Evolutionary conservation across 495 filamentous ascomycete genomes (phyloP).

Genomic region (Xylona heveae): DNA sequence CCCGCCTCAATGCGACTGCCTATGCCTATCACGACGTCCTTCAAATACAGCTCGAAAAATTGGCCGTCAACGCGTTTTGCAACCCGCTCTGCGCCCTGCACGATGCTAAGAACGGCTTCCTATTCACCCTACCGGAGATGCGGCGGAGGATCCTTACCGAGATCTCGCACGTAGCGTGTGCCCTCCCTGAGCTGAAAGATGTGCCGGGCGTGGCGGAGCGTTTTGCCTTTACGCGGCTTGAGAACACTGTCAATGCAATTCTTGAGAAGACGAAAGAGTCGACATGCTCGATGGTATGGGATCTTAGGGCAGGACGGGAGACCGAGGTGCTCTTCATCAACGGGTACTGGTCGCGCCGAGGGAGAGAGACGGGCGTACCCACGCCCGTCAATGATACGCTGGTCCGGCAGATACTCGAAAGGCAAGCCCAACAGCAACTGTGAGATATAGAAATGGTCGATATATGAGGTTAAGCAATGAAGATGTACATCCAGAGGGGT

Average conservation of each 20-base stretch:
- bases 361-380: conserved; percentile 46
- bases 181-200: conserved; percentile 43
- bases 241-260: conserved; percentile 30
- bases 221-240: conserved; percentile 32
- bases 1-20: conserved; percentile 19
- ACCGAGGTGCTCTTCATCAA: conserved; percentile 77
- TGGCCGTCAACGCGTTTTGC: conserved; percentile 60
- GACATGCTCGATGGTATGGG: conserved; percentile 62
- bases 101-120: conserved; percentile 47
- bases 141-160: conserved; percentile 43
- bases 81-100: conserved; percentile 62
- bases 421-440: too few species aligned
- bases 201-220: conserved; percentile 33
- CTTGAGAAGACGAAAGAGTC: conserved; percentile 43
- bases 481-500: too few species aligned
- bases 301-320: conserved; percentile 33
- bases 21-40: conserved; percentile 28
- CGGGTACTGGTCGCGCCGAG: conserved; percentile 55
- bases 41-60: conserved; percentile 49
- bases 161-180: conserved; percentile 36
- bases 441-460: too few species aligned
- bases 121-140: conserved; percentile 32
- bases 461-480: too few species aligned
- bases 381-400: too few species aligned
- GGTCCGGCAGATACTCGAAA: too few species aligned